Conservation (phyloP, 176 grass and related monocot species). For the Lolium rigidum region DNA sequence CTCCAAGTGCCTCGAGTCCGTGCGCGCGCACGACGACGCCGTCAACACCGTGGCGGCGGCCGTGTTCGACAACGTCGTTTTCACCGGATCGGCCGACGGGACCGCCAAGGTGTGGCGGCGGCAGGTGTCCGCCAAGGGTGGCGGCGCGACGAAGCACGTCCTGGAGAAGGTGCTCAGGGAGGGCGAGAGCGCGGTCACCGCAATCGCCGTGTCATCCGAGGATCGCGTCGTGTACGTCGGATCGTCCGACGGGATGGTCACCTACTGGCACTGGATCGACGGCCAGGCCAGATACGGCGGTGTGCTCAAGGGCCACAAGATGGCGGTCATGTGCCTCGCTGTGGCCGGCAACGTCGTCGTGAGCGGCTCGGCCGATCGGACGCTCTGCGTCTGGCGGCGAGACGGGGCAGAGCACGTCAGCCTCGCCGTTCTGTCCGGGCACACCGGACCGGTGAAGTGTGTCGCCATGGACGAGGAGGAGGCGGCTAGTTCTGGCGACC, state of each 20-base stretch:
- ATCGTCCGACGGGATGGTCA: constrained; percentile 66
- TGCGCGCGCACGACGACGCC: constrained; percentile 15
- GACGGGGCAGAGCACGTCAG: constrained; percentile 32
- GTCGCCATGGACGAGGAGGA: constrained; percentile 56
- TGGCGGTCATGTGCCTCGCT: constrained; percentile 67
- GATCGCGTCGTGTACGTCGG: constrained; percentile 61
- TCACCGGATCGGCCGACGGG: constrained; percentile 89
- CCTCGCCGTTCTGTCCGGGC: constrained; percentile 44
- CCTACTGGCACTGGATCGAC: constrained; percentile 53
- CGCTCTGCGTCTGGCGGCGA: constrained; percentile 64
- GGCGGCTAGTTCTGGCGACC: neutral
- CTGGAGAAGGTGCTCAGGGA: constrained; percentile 51
- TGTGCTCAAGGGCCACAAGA: constrained; percentile 45
- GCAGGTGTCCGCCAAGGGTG: neutral
- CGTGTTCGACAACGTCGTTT: constrained; percentile 55
- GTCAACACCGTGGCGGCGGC: constrained; percentile 6
- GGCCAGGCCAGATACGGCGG: neutral
- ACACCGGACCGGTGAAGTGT: constrained; percentile 72
- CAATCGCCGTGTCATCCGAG: constrained; percentile 51
- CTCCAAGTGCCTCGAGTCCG: constrained; percentile 22
- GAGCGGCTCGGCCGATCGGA: constrained; percentile 69
- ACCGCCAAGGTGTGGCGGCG: constrained; percentile 83
- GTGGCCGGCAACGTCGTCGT: constrained; percentile 55
- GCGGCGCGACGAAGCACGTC: constrained; percentile 39
- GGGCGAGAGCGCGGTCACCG: constrained; percentile 67